Evolutionary conservation across 768 basidiomycete species (phyloP).

Genomic region (Agrocybe chaxingu): DNA sequence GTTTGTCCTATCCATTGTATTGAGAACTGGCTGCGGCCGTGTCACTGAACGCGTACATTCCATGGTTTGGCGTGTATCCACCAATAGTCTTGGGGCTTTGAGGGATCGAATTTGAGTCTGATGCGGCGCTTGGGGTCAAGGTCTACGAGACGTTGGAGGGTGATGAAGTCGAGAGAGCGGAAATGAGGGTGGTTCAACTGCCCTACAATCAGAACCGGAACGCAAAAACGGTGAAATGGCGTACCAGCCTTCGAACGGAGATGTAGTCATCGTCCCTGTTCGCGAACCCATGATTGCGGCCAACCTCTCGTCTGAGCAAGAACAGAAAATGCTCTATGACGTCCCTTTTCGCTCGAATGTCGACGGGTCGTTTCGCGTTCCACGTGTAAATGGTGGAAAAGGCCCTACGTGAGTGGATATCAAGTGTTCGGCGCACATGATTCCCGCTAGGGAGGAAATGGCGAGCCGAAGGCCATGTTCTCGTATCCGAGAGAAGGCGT

Average conservation of each 20-base stretch:
- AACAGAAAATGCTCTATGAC: conserved; percentile 7
- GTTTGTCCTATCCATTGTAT: conserved; percentile 9
- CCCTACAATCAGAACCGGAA: too few species aligned
- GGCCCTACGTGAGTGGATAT: too few species aligned
- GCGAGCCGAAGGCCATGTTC: not conserved
- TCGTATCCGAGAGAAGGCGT: not conserved
- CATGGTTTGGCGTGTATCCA: conserved; percentile 19
- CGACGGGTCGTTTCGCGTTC: not conserved
- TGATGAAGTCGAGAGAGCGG: conserved; percentile 10
- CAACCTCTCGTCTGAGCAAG: conserved; percentile 9
- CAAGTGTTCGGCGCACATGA: too few species aligned
- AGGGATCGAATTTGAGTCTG: conserved; percentile 12
- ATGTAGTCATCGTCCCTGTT: conserved; percentile 15
- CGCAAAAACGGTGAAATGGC: not conserved
- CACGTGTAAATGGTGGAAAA: not conserved
- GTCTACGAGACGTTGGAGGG: conserved; percentile 13
- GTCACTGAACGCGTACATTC: conserved; percentile 9
- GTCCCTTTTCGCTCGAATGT: not conserved
- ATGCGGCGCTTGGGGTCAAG: conserved; percentile 14
- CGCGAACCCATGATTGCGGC: conserved; percentile 12
- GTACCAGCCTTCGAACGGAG: conserved; percentile 10
- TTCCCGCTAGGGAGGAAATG: not conserved
- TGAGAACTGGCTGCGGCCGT: not conserved
- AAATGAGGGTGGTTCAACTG: conserved; percentile 21
- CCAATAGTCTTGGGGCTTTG: conserved; percentile 10